phyloP scores from a whole-genome alignment of 306 rosid species.

The Luffa aegyptiaca region DNA sequence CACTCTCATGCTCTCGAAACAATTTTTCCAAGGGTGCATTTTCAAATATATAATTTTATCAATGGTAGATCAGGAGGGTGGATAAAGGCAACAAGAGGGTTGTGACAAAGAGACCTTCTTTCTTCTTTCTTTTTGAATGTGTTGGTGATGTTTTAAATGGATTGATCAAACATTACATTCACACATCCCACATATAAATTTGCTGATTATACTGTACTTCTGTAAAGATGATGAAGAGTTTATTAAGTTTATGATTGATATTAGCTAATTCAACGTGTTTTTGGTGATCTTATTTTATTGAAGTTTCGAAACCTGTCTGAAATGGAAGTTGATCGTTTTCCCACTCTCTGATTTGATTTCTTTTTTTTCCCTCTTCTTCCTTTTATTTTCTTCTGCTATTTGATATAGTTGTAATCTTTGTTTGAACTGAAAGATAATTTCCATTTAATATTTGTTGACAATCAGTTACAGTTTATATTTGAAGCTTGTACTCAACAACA shows the following conservation, averaged over 20 bases:
- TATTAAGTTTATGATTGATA: neutral
- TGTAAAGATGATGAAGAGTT: neutral
- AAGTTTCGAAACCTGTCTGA: neutral
- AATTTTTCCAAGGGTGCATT: neutral
- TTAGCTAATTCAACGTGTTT: neutral
- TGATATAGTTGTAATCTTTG: neutral
- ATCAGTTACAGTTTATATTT: neutral
- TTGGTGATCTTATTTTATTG: neutral
- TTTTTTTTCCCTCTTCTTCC: neutral
- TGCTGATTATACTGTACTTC: neutral
- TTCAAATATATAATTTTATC: neutral
- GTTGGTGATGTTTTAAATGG: neutral
- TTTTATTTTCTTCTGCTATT: neutral
- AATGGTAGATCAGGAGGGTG: neutral
- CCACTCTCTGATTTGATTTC: neutral
- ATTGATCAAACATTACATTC: neutral
- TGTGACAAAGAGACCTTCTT: neutral
- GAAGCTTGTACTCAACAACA: neutral
- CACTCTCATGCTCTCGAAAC: neutral
- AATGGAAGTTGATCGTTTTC: neutral
- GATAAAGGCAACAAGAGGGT: neutral
- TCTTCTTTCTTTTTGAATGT: neutral
- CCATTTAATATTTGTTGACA: neutral
- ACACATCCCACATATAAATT: neutral
- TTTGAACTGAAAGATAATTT: neutral